Percentiles rank a stretch among this genome's conserved stretches.
phyloP scores from a whole-genome alignment of 371 early-diverging fungal species.

The Mortierella sp. region DNA sequence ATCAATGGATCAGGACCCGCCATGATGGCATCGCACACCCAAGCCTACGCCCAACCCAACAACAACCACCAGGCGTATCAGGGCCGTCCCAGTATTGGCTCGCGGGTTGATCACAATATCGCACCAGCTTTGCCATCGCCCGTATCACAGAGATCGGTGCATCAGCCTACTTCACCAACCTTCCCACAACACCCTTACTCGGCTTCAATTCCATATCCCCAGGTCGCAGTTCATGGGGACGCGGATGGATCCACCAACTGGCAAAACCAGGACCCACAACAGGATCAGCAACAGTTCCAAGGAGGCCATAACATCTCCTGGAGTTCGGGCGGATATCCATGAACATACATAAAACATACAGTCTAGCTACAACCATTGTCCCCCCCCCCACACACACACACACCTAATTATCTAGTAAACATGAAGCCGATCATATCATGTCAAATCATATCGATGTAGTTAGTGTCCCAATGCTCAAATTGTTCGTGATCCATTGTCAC shows the following conservation, averaged over 20 bases:
- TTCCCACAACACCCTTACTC: conserved; percentile 40
- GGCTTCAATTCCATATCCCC: conserved; percentile 30
- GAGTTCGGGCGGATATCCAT: conserved; percentile 46
- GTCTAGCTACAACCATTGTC: too few species aligned
- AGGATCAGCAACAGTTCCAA: conserved; percentile 25
- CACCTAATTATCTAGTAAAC: background rate
- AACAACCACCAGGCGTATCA: too few species aligned
- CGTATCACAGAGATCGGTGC: conserved; percentile 29
- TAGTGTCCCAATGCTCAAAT: too few species aligned
- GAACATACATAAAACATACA: too few species aligned
- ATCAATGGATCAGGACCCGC: conserved; percentile 33
- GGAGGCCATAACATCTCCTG: conserved; percentile 32
- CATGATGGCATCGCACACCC: conserved; percentile 38
- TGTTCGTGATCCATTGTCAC: background rate
- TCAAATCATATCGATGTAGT: too few species aligned
- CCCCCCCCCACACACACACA: too few species aligned
- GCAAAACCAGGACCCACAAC: conserved; percentile 13
- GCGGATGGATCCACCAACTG: conserved; percentile 6
- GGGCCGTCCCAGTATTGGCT: background rate
- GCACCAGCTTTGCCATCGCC: conserved; percentile 23
- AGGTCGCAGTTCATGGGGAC: conserved; percentile 23
- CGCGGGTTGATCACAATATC: background rate
- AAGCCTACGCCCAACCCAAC: too few species aligned
- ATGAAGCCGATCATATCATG: too few species aligned
- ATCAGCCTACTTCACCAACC: conserved; percentile 14